Conservation (phyloP, 2,329 filamentous ascomycete genomes). For the Furcasterigmium furcatum region DNA sequence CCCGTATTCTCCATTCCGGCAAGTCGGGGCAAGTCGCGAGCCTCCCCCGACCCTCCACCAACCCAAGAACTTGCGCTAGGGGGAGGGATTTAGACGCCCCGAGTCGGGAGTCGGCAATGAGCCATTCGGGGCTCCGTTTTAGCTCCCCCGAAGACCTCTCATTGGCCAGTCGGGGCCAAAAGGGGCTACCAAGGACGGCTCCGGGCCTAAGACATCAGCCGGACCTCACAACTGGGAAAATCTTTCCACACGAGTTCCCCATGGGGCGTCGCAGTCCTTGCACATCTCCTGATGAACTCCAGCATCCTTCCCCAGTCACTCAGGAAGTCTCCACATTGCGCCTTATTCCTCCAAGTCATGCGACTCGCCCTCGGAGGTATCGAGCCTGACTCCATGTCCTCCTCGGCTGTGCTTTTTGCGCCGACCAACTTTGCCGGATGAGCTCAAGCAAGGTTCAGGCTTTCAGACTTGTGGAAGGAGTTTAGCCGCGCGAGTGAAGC, state of each 20-base stretch:
- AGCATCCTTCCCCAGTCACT: not conserved
- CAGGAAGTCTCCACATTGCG: not conserved
- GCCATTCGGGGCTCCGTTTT: conserved; percentile 10
- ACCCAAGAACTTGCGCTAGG: conserved; percentile 20
- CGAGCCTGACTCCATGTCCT: not conserved
- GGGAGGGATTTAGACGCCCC: conserved; percentile 11
- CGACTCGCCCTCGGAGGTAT: not conserved
- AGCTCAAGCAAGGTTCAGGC: no score
- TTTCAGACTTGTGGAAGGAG: no score
- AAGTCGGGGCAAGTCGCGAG: conserved; percentile 5
- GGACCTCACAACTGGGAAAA: not conserved
- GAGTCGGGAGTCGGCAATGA: not conserved
- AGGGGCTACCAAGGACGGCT: not conserved
- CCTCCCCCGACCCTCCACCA: conserved; percentile 5
- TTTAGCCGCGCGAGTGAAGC: no score
- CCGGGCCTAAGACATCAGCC: not conserved
- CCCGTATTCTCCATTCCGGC: no score
- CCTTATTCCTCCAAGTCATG: conserved; percentile 1
- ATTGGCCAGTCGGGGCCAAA: conserved; percentile 9
- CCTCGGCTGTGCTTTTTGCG: no score
- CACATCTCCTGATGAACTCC: not conserved
- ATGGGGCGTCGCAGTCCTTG: not conserved
- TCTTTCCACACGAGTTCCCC: not conserved
- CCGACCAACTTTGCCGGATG: no score
- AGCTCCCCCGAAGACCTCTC: conserved; percentile 15